Evolutionary conservation across 2,329 filamentous ascomycete species (phyloP), one percentile per base, ranked within the genome.

Genomic region (Hypoxylon sp.): DNA sequence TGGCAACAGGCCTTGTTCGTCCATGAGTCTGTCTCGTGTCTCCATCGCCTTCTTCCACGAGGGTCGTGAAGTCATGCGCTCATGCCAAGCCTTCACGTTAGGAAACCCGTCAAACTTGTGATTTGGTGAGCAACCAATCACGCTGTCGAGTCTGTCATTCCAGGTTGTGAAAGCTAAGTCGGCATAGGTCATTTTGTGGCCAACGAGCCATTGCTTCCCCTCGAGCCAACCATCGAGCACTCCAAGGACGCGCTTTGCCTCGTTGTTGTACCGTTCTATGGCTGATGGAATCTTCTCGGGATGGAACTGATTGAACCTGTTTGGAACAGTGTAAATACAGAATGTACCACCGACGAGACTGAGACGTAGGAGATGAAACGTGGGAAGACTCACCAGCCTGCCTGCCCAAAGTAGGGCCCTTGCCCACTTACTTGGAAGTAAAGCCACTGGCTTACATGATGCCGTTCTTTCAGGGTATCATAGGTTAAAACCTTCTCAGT

Each of bases 141-240:
- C 13, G 6, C 8, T 37, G 27, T 58, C 54, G 4, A 48, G 10
- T 17, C 54, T 27, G 29, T 58, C 44, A 6, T 55, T 55, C 52
- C 52, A 55, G 5, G 52, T 21, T 1, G 31, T 24, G 7, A 21
- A 56, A 2, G 53, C 53, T 21, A 56, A 29, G 24, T 56, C 53
- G 4, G 53, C 53, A 13, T 44, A 56, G 21, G 53, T 56, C 53
- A 56, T 56, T 21, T 46, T 44, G 10, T 42, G 24, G 2, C 80
- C 82, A 3, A 85, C 81, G 3, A 85, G 76, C 64, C 76, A 84
- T 17, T 78, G 66, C 11, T 73, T 74, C 6, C 71, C 71, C 46
- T 75, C 73, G 3, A 86, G 74, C 55, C 79, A 77, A 2, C 63
- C 69, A 5, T 87, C 82, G 24, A 88, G 65, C 0, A 87, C 84